A percentile compares a stretch with the other conserved stretches of the same genome.
These are phyloP conservation scores for Tilletia walkeri DNA, from an alignment of 1,284 basidiomycete genomes.

Conservation along the genomic window DNA sequence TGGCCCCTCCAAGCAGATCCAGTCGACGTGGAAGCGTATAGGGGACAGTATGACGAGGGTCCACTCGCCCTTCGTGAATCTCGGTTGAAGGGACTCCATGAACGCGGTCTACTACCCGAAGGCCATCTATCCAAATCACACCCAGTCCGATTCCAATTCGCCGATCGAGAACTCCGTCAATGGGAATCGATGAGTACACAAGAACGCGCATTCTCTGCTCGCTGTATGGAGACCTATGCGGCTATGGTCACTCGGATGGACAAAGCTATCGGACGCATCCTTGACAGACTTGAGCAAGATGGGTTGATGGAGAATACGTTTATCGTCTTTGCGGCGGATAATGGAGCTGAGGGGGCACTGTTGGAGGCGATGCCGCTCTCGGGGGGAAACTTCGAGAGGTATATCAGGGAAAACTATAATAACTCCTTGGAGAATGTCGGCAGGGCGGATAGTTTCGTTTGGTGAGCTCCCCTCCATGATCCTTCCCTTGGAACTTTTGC, in stretches of 20 bases:
- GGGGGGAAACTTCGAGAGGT: conserved; percentile 25
- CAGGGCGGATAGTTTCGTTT: conserved; percentile 35
- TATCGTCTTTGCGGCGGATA: conserved; percentile 53
- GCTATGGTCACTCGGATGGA: conserved; percentile 56
- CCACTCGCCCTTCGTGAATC: conserved; percentile 42
- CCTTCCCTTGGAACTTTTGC: not conserved
- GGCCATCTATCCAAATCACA: conserved; percentile 34
- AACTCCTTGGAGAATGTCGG: conserved; percentile 47
- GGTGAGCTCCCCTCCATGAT: conserved; percentile 16
- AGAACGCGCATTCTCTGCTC: conserved; percentile 35
- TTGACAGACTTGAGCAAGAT: conserved; percentile 30
- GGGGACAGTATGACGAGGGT: conserved; percentile 48
- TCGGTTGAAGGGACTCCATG: conserved; percentile 38
- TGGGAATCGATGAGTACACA: conserved; percentile 41
- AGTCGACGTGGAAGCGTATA: conserved; percentile 39
- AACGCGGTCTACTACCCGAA: conserved; percentile 38
- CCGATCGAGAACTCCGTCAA: conserved; percentile 18
- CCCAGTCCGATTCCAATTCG: conserved; percentile 14
- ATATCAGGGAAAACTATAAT: conserved; percentile 36
- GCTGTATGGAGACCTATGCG: conserved; percentile 54
- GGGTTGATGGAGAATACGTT: conserved; percentile 53
- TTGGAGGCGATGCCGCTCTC: conserved; percentile 38
- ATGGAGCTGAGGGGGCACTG: conserved; percentile 54
- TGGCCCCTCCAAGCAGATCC: conserved; percentile 38
- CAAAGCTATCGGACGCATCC: conserved; percentile 43